These are phyloP conservation scores for Dichomitus squalens DNA, from an alignment of 1,284 basidiomycete genomes.

Conservation along the genomic window DNA sequence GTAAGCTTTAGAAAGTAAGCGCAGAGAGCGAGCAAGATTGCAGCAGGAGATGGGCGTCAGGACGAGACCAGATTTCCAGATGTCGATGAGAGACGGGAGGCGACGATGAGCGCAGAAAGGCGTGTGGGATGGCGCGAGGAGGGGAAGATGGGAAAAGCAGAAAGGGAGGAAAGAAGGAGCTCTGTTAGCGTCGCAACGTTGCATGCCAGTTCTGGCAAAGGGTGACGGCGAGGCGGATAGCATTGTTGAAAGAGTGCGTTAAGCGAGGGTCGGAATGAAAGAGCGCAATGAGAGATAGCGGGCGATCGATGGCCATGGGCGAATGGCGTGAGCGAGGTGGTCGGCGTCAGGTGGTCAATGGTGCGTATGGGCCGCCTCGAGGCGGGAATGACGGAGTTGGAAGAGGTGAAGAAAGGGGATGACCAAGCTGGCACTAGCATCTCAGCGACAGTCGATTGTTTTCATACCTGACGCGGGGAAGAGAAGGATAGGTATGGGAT, in stretches of 20 bases:
- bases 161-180: conserved; percentile 2
- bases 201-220: not conserved
- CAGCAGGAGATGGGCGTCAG: not conserved
- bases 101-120: too few species aligned
- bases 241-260: not conserved
- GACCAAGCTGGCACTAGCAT: too few species aligned
- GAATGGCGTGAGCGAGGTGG: conserved; percentile 4
- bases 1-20: conserved; percentile 11
- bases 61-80: not conserved
- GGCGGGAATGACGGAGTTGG: conserved; percentile 17
- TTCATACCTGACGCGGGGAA: too few species aligned
- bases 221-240: not conserved
- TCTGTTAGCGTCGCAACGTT: not conserved
- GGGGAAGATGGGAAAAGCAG: not conserved
- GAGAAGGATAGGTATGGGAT: too few species aligned
- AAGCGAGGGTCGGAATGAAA: not conserved
- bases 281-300: not conserved
- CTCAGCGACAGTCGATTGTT: not conserved
- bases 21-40: not conserved
- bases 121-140: not conserved
- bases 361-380: conserved; percentile 6
- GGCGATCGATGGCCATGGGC: not conserved
- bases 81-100: not conserved
- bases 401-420: conserved; percentile 1
- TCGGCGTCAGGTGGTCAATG: not conserved